These are phyloP conservation scores for Penicillium lagena DNA, from an alignment of 495 filamentous ascomycete genomes.

Conservation along the genomic window DNA sequence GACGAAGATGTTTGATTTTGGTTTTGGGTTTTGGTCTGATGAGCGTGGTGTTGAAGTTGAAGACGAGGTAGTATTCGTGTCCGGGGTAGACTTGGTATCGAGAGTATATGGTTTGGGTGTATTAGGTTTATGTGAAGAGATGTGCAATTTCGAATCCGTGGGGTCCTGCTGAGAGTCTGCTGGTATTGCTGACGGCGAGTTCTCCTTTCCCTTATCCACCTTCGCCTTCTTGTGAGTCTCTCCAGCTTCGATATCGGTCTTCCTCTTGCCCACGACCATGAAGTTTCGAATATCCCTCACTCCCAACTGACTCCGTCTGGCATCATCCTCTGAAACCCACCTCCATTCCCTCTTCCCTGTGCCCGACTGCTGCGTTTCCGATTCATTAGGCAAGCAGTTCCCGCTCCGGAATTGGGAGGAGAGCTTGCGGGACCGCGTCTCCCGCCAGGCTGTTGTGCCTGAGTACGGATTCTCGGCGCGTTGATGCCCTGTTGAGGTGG, in stretches of 20 bases:
- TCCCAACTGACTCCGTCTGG: constrained; percentile 10
- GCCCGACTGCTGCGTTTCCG: too few species aligned
- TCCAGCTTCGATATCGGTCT: constrained; percentile 10
- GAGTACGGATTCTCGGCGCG: constrained; percentile 53
- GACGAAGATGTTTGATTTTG: constrained; percentile 47
- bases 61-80: neutral
- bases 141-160: too few species aligned
- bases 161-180: too few species aligned
- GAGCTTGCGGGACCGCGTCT: constrained; percentile 60
- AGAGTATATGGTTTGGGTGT: too few species aligned
- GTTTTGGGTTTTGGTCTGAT: neutral
- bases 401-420: constrained; percentile 52
- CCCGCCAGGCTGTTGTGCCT: constrained; percentile 62
- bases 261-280: constrained; percentile 23
- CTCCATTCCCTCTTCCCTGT: constrained; percentile 7
- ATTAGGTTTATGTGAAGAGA: too few species aligned
- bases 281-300: constrained; percentile 35
- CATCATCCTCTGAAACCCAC: constrained; percentile 11
- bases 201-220: too few species aligned
- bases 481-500: constrained; percentile 75
- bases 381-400: constrained; percentile 7
- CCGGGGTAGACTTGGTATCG: neutral
- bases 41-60: neutral
- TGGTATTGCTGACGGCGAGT: too few species aligned
- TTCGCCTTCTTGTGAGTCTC: constrained; percentile 8